phyloP scores from a whole-genome alignment of 306 rosid species.

The Herpetospermum pedunculosum region DNA sequence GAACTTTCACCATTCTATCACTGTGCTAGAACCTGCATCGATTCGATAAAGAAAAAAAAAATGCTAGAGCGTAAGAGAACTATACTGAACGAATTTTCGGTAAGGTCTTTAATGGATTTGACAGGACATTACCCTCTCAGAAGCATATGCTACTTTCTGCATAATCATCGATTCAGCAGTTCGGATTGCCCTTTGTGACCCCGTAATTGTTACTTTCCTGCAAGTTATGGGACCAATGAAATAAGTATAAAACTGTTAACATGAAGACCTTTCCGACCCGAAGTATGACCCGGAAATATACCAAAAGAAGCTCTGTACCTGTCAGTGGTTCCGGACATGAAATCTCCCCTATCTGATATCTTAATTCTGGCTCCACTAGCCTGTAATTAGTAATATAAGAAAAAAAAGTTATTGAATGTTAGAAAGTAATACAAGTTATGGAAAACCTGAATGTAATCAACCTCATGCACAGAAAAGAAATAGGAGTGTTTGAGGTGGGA shows the following conservation, averaged over 20 bases:
- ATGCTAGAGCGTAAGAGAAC: conserved; percentile 23
- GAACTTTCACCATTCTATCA: background rate
- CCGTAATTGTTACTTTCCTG: conserved; percentile 98
- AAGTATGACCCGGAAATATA: background rate
- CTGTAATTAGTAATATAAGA: no score
- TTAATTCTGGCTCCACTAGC: conserved; percentile 93
- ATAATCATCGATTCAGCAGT: conserved; percentile 80
- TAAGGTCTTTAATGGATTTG: conserved; percentile 12
- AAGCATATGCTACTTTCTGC: conserved; percentile 89
- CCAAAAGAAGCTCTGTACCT: conserved; percentile 32
- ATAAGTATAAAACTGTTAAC: background rate
- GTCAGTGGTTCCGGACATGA: conserved; percentile 91
- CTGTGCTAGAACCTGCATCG: conserved; percentile 10
- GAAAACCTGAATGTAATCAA: background rate
- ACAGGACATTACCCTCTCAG: conserved; percentile 49
- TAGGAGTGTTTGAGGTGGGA: background rate
- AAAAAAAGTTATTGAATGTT: background rate
- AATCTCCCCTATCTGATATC: conserved; percentile 97
- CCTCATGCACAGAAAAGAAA: background rate
- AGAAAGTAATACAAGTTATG: background rate
- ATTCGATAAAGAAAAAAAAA: background rate
- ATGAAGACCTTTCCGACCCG: background rate
- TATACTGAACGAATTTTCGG: conserved; percentile 24
- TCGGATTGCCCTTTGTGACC: conserved; percentile 85
- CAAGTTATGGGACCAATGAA: conserved; percentile 8